Conservation (phyloP, 1,139 yeast genomes). For the Scheffersomyces cryptocercus region DNA sequence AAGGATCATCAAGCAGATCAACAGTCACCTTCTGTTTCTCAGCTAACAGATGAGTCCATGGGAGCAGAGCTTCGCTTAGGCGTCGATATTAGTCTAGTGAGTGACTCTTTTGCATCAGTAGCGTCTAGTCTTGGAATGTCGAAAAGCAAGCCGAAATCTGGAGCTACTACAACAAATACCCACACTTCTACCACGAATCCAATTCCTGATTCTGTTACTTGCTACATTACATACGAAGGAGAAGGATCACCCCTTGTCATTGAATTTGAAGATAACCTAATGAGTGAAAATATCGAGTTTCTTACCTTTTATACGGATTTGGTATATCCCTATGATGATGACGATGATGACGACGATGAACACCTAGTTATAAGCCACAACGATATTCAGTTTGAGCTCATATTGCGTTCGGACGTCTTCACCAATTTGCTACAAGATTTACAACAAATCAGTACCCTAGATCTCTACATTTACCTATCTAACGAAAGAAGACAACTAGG, state of each 20-base stretch:
- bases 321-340: conserved; percentile 28
- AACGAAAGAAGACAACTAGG: conserved; percentile 18
- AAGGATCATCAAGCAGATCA: conserved; percentile 8
- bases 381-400: conserved; percentile 60
- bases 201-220: conserved; percentile 21
- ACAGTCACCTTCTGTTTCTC: background rate
- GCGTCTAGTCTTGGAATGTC: conserved; percentile 13
- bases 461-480: conserved; percentile 51
- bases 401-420: conserved; percentile 65
- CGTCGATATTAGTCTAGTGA: conserved; percentile 36
- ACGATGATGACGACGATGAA: conserved; percentile 29
- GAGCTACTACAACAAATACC: conserved; percentile 1
- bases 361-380: conserved; percentile 45
- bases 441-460: conserved; percentile 61
- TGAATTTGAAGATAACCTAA: conserved; percentile 68
- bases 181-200: conserved; percentile 8
- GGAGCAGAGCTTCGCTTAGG: conserved; percentile 33
- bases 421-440: conserved; percentile 67
- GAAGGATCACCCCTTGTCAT: conserved; percentile 67
- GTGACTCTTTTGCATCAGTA: conserved; percentile 37
- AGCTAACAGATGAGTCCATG: conserved; percentile 6
- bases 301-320: conserved; percentile 55
- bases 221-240: conserved; percentile 46
- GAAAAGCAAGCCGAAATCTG: conserved; percentile 6
- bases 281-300: conserved; percentile 73